Evolutionary conservation across 306 rosid genomes (phyloP), one percentile per base, ranked within the genome.

Genomic region (Cyamopsis tetragonoloba): DNA sequence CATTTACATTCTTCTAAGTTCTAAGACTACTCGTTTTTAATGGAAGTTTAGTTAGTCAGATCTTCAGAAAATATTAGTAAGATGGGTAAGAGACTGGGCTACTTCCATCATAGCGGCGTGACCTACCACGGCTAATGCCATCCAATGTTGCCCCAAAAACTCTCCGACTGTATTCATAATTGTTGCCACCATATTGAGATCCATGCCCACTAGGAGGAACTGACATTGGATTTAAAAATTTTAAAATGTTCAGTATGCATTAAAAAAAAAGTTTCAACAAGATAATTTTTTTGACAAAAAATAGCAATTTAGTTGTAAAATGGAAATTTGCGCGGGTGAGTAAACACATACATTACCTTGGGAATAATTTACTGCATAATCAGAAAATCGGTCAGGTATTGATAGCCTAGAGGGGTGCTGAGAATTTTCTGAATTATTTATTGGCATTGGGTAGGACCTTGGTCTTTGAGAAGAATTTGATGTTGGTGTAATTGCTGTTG

Each of bases 131-230:
- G 74, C 74, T 83, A 73, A 80, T 73, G 80, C 75, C 82, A 81
- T 87, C 96, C 85, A 81, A 42, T 17, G 90, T 74, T 44, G 85
- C 71, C 79, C 87, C 89, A 73, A 67, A 69, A 50, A 79, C 84
- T 77, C 89, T 81, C 50, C 89, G 93, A 73, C 95, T 81, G 87
- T 78, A 72, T 34, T 86, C 96, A 68, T 77, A 68, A 82, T 84
- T 62, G 85, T 72, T 76, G 81, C 80, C 81, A 78, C 69, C 68
- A 54, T 48, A 48, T 74, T 56, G 85, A 43, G 85, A 78, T 81
- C 88, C 88, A 73, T 73, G 58, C 67, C 83, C 91, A 87, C 79
- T 83, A 79, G 78, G 48, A 72, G 78, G 64, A 62, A 59, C 74
- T 62, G 82, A 80, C 79, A 77, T 82, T 81, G 82, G 80, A 80